A percentile compares a stretch with the other conserved stretches of the same genome.
Conservation (phyloP, 2,329 filamentous ascomycete species). For the Aspergillus hortae region DNA sequence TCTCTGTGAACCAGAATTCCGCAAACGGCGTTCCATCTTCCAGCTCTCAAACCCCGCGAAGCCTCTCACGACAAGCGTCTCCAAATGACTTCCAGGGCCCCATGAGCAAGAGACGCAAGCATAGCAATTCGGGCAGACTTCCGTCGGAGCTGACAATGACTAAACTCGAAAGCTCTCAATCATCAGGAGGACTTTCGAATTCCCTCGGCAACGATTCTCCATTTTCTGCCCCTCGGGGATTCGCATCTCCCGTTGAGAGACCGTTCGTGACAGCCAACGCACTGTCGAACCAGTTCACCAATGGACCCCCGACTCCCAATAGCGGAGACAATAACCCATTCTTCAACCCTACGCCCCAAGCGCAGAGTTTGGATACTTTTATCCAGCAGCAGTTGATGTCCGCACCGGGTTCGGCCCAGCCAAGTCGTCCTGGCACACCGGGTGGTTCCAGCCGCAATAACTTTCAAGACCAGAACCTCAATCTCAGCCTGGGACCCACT, state of each 20-base stretch:
- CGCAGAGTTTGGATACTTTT: slow-evolving; percentile 64
- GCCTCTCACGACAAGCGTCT: slow-evolving; percentile 70
- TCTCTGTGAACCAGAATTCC: slow-evolving; percentile 35
- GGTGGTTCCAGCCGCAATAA: slow-evolving; percentile 43
- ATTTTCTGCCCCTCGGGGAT: slow-evolving; percentile 38
- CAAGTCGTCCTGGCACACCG: slow-evolving; percentile 76
- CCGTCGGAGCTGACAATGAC: slow-evolving; percentile 79
- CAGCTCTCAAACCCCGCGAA: slow-evolving; percentile 55
- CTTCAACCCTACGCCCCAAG: slow-evolving; percentile 56
- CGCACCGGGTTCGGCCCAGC: slow-evolving; percentile 66
- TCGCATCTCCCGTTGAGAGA: slow-evolving; percentile 41
- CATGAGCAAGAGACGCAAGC: slow-evolving; percentile 76
- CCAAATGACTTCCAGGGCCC: slow-evolving; percentile 64
- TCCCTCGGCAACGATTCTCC: slow-evolving; percentile 38
- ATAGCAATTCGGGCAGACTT: slow-evolving; percentile 65
- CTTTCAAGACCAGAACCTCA: slow-evolving; percentile 35
- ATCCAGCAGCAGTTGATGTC: slow-evolving; percentile 65
- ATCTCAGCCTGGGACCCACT: slow-evolving; percentile 36
- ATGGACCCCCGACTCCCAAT: slow-evolving; percentile 64
- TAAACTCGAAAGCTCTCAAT: slow-evolving; percentile 61
- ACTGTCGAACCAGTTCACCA: slow-evolving; percentile 50
- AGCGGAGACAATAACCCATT: slow-evolving; percentile 59
- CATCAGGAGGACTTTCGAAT: slow-evolving; percentile 21
- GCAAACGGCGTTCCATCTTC: slow-evolving; percentile 31
- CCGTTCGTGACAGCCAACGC: slow-evolving; percentile 44